Base-by-base conservation (phyloP, 768 basidiomycete species). In the Suillus fuscotomentosus region DNA sequence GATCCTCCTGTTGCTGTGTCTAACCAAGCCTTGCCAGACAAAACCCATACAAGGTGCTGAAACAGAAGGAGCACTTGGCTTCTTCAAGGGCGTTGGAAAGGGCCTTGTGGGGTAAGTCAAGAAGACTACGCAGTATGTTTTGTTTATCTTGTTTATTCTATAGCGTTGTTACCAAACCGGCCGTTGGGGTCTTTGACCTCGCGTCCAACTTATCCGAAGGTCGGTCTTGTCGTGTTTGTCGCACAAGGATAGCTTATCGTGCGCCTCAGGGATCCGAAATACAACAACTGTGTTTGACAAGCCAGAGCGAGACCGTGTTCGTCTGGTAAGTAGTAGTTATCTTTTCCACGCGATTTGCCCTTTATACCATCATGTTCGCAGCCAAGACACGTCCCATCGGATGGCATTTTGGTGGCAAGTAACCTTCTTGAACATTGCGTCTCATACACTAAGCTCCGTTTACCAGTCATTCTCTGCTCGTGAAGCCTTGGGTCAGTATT, bases 11-110 rank as follows among this genome's bases (percentile, higher is more conserved):
- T 24, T 20, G 57, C 39, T 31, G 66, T 71, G 36, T 65, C 62
- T 9, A 54, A 24, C 42, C 13, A 48, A 15, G 48, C 56, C 56
- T 34, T 67, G 24, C 20, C 69, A 97, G 96, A 90, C 95, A 77
- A 97, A 98, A 72, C 97, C 97, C 3, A 88, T 99, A 53, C 96
- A 99, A 77, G 97, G 97, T 5, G 97, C 97, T 1, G 97, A 99
- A 72, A 82, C 87, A 10, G 96, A 91, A 73, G 97, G 97, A 14
- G 96, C 97, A 0, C 79, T 93, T 34, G 97, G 97, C 3, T 99
- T 99, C 79, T 95, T 98, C 83, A 99, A 97, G 76, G 97, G 97
- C 13, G 87, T 99, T 38, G 97, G 97, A 31, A 97, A 95, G 76
- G 95, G 97, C 22, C 81, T 99, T 56, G 94, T 97, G 61, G 97